Evolutionary conservation across 2,329 filamentous ascomycete genomes (phyloP).

Genomic region (Arthrobotrys sinensis): DNA sequence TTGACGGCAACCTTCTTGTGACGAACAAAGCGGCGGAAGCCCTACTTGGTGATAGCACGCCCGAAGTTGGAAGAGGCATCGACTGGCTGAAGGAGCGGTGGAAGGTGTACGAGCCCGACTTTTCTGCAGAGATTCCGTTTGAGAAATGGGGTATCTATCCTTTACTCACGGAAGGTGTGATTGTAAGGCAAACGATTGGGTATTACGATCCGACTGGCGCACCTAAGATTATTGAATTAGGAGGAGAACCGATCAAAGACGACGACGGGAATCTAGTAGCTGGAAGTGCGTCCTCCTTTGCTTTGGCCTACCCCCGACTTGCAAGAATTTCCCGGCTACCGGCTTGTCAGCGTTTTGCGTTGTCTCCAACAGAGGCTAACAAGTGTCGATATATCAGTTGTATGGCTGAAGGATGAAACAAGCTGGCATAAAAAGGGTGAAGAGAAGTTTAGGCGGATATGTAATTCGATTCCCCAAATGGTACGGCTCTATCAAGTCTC

Average conservation of each 20-base stretch:
- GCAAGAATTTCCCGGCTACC: conserved; percentile 21
- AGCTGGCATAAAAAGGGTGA: conserved; percentile 58
- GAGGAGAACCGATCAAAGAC: conserved; percentile 57
- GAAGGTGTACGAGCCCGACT: conserved; percentile 60
- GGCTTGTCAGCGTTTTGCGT: conserved; percentile 33
- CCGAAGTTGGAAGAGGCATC: conserved; percentile 53
- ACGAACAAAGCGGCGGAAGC: conserved; percentile 57
- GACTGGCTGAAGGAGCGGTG: conserved; percentile 59
- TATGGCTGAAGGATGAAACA: conserved; percentile 60
- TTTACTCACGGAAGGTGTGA: conserved; percentile 48
- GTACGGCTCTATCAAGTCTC: conserved; percentile 7
- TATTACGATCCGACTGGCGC: conserved; percentile 44
- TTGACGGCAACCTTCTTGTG: conserved; percentile 56
- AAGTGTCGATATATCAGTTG: conserved; percentile 32
- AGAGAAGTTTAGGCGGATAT: conserved; percentile 54
- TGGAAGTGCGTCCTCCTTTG: conserved; percentile 53
- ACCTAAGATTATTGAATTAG: conserved; percentile 57
- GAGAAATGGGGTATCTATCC: conserved; percentile 59
- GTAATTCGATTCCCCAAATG: conserved; percentile 60
- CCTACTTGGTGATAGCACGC: conserved; percentile 54
- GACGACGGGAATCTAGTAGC: conserved; percentile 49
- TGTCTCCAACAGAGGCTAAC: conserved; percentile 54
- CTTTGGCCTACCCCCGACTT: background rate
- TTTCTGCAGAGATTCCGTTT: conserved; percentile 58
- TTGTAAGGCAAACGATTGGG: conserved; percentile 56